Base-by-base conservation (phyloP, 2,329 filamentous ascomycete species). In the Penicillium occitanis region DNA sequence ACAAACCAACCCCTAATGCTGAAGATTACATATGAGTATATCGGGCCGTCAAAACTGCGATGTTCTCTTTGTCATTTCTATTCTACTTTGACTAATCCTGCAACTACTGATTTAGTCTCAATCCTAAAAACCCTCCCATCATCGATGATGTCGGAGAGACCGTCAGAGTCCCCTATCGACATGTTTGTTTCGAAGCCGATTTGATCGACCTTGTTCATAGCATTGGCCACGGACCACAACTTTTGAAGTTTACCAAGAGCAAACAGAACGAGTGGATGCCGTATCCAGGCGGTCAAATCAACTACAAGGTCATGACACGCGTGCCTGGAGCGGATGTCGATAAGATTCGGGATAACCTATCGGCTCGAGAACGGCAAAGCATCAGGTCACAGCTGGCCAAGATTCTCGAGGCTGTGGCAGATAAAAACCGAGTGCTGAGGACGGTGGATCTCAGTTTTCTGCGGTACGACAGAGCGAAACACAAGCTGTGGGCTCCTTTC, bases 211-310 rank as follows among this genome's bases (percentile, higher is more conserved):
- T 61, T 5, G 3, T 48, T 14, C 25, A 46, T 61, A 33, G 25
- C n/a, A 61, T 61, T 33, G 58, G 58, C 25, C 58, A 61, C 7
- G 58, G 58, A n/a, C 58, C 58, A 61, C 5, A 46, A 22, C 2
- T 1, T 5, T 17, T 46, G 37, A 61, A 3, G 1, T 44, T 19
- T 48, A 4, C 22, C 19, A 14, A 30, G 13, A 6, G 7, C 37
- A 17, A n/a, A 6, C 58, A 61, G 37, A 61, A 46, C 8, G 13
- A 46, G 2, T 28, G 42, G 25, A 46, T 30, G 37, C 58, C 40
- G 13, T 61, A 30, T 61, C 40, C 40, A 11, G 58, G 58, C 2
- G 40, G 58, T 33, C 13, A 11, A 13, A 48, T 48, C 6, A n/a
- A n/a, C 7, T 44, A 13, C 22, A 28, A 17, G 17, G 19, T n/a